Conservation (phyloP, 331 rosid genomes). For the Erythrophleum ivorense region DNA sequence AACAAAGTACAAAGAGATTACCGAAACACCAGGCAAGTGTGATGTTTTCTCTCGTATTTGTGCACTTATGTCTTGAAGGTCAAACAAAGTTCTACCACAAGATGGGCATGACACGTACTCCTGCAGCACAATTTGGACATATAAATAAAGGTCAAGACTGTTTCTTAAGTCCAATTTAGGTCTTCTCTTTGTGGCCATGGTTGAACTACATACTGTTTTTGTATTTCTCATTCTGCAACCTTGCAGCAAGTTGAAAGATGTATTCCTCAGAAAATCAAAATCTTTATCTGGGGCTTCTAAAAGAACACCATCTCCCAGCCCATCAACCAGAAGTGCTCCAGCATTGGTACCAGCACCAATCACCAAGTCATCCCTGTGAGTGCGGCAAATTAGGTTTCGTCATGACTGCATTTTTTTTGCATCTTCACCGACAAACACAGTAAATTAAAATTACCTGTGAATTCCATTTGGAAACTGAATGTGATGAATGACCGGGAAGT, state of each 20-base stretch:
- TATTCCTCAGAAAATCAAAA: constrained; percentile 83
- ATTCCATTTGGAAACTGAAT: constrained; percentile 82
- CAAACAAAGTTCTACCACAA: constrained; percentile 98
- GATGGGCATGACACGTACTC: constrained; percentile 99
- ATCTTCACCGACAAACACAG: constrained; percentile 27
- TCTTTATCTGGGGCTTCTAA: constrained; percentile 87
- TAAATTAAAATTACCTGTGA: constrained; percentile 65
- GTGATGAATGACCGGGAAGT: constrained; percentile 93
- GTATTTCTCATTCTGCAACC: constrained; percentile 99
- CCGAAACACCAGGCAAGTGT: constrained; percentile 97
- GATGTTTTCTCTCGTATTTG: constrained; percentile 91
- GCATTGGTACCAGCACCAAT: constrained; percentile 90
- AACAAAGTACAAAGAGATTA: constrained; percentile 44
- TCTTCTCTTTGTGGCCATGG: not conserved
- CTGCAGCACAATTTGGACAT: constrained; percentile 54
- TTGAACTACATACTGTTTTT: constrained; percentile 72
- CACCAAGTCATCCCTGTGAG: constrained; percentile 89
- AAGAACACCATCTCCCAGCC: constrained; percentile 95
- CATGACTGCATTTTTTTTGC: constrained; percentile 19
- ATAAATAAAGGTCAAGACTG: not conserved
- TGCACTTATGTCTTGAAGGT: constrained; percentile 96
- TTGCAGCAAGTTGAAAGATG: constrained; percentile 97
- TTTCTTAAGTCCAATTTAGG: constrained; percentile 12
- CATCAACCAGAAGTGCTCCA: constrained; percentile 96
- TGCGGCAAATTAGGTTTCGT: constrained; percentile 21